These are phyloP conservation scores for Atalantia buxifolia DNA, from an alignment of 345 rosid species.

Conservation along the genomic window DNA sequence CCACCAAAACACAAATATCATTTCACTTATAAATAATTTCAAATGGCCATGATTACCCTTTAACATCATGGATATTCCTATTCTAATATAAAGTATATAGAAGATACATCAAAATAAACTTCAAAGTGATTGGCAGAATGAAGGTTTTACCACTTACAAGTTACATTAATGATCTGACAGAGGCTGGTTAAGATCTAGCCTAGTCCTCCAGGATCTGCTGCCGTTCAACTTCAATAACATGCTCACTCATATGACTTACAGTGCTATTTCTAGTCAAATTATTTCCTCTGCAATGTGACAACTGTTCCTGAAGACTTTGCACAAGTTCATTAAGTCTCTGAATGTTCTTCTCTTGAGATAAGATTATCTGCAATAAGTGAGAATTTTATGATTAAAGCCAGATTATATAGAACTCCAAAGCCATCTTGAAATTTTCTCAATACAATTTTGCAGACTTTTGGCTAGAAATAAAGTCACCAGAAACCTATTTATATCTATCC, in stretches of 20 bases:
- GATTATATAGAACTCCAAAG: background rate
- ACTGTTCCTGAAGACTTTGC: conserved; percentile 55
- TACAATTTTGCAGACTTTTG: background rate
- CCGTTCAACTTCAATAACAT: conserved; percentile 54
- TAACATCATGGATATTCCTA: background rate
- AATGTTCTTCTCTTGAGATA: conserved; percentile 79
- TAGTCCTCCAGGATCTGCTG: conserved; percentile 59
- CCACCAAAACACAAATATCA: background rate
- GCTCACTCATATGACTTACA: conserved; percentile 32
- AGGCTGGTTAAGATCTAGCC: conserved; percentile 8
- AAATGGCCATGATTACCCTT: background rate
- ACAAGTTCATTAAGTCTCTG: conserved; percentile 73
- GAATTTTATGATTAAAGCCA: background rate
- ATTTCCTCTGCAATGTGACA: conserved; percentile 50
- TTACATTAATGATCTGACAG: conserved; percentile 9
- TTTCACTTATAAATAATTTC: conserved; percentile 2
- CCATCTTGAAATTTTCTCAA: background rate
- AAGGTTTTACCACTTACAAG: conserved; percentile 15
- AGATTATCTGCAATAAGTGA: conserved; percentile 58
- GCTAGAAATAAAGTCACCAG: background rate
- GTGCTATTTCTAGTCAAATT: conserved; percentile 39
- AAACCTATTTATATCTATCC: background rate
- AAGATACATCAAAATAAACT: conserved; percentile 11
- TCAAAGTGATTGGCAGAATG: background rate
- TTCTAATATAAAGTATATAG: background rate